phyloP scores from a whole-genome alignment of 805 yeast species.

The Saccharomycopsis javanensis region DNA sequence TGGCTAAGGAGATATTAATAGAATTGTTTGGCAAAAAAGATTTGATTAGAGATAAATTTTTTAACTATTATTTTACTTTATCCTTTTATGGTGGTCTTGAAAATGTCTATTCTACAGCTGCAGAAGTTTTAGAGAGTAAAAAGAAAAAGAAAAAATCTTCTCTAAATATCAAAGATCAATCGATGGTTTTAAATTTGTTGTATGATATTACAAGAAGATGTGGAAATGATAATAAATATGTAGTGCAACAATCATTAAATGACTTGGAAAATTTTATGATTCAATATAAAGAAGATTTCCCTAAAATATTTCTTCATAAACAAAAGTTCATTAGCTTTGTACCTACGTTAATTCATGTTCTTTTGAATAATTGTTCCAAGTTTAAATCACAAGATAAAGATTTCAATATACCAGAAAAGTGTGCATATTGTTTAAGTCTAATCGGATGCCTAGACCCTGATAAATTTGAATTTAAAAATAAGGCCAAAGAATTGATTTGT shows the following conservation, averaged over 20 bases:
- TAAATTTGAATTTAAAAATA: slow-evolving; percentile 29
- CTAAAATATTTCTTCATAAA: slow-evolving; percentile 34
- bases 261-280: slow-evolving; percentile 49
- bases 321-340: slow-evolving; percentile 27
- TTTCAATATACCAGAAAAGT: slow-evolving; percentile 38
- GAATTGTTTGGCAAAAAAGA: slow-evolving; percentile 28
- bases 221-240: slow-evolving; percentile 54
- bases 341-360: slow-evolving; percentile 40
- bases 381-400: slow-evolving; percentile 31
- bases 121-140: slow-evolving; percentile 25
- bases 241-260: slow-evolving; percentile 59
- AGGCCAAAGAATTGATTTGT: slow-evolving; percentile 41
- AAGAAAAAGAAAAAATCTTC: slow-evolving; percentile 21
- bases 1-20: slow-evolving; percentile 45
- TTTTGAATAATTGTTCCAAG: slow-evolving; percentile 47
- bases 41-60: slow-evolving; percentile 31
- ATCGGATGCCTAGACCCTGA: slow-evolving; percentile 49
- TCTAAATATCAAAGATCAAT: slow-evolving; percentile 5
- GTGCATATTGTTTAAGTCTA: slow-evolving; percentile 62
- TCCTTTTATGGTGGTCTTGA: slow-evolving; percentile 35
- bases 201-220: slow-evolving; percentile 48
- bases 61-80: slow-evolving; percentile 44
- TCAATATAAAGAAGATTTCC: slow-evolving; percentile 42
- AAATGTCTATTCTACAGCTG: slow-evolving; percentile 25
- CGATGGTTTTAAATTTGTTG: slow-evolving; percentile 27